These are phyloP conservation scores for Grammothele lineata DNA, from an alignment of 768 basidiomycete species.

Conservation along the genomic window DNA sequence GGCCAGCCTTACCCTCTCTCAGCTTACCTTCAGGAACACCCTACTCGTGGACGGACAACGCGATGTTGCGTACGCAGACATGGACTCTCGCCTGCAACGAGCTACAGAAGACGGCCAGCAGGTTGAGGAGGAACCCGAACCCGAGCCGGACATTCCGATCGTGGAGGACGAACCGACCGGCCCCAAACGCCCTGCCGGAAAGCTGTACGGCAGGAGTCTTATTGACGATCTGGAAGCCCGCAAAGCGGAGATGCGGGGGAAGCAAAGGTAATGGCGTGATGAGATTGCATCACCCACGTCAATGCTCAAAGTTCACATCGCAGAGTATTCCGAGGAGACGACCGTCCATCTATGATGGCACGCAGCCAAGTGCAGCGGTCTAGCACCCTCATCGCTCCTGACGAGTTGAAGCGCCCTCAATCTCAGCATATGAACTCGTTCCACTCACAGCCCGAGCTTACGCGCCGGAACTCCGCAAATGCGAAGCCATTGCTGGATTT, in stretches of 20 bases:
- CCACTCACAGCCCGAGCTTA: conserved; percentile 36
- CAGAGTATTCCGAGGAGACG: conserved; percentile 86
- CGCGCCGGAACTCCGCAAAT: conserved; percentile 46
- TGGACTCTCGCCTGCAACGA: conserved; percentile 58
- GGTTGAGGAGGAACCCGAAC: conserved; percentile 40
- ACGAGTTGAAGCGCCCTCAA: conserved; percentile 49
- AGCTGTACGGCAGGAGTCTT: conserved; percentile 80
- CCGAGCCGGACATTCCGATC: conserved; percentile 27
- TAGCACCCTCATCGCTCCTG: conserved; percentile 73
- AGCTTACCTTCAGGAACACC: conserved; percentile 82
- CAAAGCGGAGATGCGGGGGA: conserved; percentile 77
- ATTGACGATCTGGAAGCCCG: conserved; percentile 87
- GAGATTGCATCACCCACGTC: neutral
- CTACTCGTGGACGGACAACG: conserved; percentile 65
- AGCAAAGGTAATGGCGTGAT: conserved; percentile 59
- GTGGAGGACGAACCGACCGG: conserved; percentile 18
- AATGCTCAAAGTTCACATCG: neutral
- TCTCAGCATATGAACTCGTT: conserved; percentile 43
- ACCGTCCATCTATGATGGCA: conserved; percentile 92
- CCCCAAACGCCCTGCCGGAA: conserved; percentile 62
- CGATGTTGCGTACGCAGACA: conserved; percentile 58
- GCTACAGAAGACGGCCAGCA: conserved; percentile 80
- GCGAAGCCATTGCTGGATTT: conserved; percentile 67
- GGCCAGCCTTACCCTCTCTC: conserved; percentile 66
- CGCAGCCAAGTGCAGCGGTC: conserved; percentile 50